Evolutionary conservation across 345 rosid species (phyloP).

Genomic region (Leavenworthia alabamica): DNA sequence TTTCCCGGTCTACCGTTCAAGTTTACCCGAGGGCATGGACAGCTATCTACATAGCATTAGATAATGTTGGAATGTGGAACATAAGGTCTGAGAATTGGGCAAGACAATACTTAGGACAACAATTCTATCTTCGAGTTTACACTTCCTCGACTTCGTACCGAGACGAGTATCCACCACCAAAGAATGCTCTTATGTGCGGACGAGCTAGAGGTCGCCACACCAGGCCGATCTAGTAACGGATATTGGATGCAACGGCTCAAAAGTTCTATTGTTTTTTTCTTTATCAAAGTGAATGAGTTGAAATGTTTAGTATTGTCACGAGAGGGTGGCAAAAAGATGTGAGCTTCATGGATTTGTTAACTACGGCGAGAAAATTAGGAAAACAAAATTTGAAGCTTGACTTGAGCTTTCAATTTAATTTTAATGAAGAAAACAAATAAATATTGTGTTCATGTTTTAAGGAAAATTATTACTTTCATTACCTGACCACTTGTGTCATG

Average conservation of each 20-base stretch:
- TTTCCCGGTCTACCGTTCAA: slow-evolving; percentile 69
- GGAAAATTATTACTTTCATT: background rate
- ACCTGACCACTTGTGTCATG: background rate
- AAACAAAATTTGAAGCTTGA: slow-evolving; percentile 4
- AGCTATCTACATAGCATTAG: slow-evolving; percentile 73
- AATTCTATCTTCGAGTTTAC: slow-evolving; percentile 74
- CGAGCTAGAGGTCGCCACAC: slow-evolving; percentile 73
- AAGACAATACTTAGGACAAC: slow-evolving; percentile 86
- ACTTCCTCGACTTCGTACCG: slow-evolving; percentile 62
- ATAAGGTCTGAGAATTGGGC: slow-evolving; percentile 86
- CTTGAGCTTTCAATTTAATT: slow-evolving; percentile 17
- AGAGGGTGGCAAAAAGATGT: slow-evolving; percentile 41
- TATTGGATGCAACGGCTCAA: background rate
- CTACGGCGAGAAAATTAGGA: slow-evolving; percentile 18
- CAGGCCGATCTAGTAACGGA: slow-evolving; percentile 39
- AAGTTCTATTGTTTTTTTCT: background rate
- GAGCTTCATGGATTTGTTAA: slow-evolving; percentile 13
- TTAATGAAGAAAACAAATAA: background rate
- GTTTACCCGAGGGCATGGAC: slow-evolving; percentile 94
- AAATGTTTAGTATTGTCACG: slow-evolving; percentile 38
- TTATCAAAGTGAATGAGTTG: background rate
- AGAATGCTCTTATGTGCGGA: slow-evolving; percentile 81
- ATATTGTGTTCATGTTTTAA: background rate
- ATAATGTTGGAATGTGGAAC: slow-evolving; percentile 99
- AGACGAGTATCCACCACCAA: slow-evolving; percentile 76